Base-by-base conservation (phyloP, 2,329 filamentous ascomycete genomes). In the Lecanicillium sp. region DNA sequence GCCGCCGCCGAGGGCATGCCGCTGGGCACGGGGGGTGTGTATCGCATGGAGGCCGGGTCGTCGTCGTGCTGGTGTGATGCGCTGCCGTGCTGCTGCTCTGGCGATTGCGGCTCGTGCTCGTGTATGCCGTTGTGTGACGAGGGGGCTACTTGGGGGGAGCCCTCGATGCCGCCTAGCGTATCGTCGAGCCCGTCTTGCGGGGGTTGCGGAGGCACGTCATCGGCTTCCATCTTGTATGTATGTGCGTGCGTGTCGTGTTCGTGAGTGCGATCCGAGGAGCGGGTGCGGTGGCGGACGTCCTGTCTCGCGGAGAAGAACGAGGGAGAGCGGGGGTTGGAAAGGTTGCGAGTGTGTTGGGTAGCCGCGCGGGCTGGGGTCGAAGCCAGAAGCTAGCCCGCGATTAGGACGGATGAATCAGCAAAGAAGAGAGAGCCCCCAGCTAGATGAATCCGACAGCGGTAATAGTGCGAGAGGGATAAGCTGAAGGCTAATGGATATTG, bases 121-220 rank as follows among this genome's bases (percentile, higher is more conserved):
- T 64, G 67, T 51, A 62, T 62, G 54, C 64, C 66, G 49, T 62
- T 67, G 59, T 38, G 43, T 24, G 43, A 45, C 11, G 41, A 10
- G 35, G 59, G 53, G 14, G 58, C 56, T 27, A 71, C 55, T n/a
- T 71, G 66, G 30, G 70, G 68, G 32, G 72, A 69, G 51, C 65
- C 70, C 20, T 79, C 75, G 51, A 78, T 64, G 49, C 70, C 72
- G 51, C 67, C 70, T 38, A 78, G 61, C 32, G 70, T 71, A 51
- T 78, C 76, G 54, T 79, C 75, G 51, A 67, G 68, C 50, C 58
- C 57, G 24, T 71, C 70, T 47, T 62, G 61, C 19, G 61, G 58
- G 11, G 51, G 44, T 30, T 38, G 46, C 21, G 45, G 54, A 12
- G 44, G 44, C 35, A 47, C 15, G 20, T 48, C 36, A 17, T 42